Conservation (phyloP, 2,329 filamentous ascomycete genomes). For the Elsinoe perseae region DNA sequence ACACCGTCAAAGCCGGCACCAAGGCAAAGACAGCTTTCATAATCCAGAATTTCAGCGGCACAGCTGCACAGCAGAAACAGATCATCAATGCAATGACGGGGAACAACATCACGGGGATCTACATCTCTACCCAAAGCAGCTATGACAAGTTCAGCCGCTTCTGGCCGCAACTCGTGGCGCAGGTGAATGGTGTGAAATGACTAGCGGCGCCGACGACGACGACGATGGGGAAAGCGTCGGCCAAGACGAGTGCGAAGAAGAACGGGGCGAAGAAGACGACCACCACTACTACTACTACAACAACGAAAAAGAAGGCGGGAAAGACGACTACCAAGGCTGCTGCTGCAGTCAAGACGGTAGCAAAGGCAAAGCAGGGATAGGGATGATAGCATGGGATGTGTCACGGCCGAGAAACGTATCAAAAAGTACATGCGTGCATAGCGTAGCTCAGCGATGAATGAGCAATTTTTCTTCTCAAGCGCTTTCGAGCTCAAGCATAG, state of each 20-base stretch:
- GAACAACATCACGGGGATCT: conserved; percentile 14
- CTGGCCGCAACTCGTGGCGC: conserved; percentile 10
- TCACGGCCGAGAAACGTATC: conserved; percentile 1
- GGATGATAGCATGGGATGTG: background rate
- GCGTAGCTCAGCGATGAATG: background rate
- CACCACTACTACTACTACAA: background rate
- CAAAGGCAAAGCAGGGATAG: background rate
- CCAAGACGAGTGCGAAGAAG: background rate
- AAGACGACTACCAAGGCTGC: background rate
- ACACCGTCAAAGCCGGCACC: background rate
- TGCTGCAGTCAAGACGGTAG: background rate
- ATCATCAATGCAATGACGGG: background rate
- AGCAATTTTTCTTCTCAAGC: background rate
- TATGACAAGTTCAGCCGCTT: conserved; percentile 10
- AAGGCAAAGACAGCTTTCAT: conserved; percentile 3
- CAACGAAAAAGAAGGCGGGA: background rate
- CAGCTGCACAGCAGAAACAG: background rate
- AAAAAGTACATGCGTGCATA: conserved; percentile 4
- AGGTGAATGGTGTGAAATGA: conserved; percentile 11
- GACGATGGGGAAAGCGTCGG: background rate
- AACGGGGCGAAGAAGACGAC: background rate
- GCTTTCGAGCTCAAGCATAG: background rate
- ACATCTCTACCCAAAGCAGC: background rate
- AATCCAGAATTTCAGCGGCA: conserved; percentile 1
- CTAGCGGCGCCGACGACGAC: background rate